phyloP scores from a whole-genome alignment of 768 basidiomycete species.

The Mycena polygramma region DNA sequence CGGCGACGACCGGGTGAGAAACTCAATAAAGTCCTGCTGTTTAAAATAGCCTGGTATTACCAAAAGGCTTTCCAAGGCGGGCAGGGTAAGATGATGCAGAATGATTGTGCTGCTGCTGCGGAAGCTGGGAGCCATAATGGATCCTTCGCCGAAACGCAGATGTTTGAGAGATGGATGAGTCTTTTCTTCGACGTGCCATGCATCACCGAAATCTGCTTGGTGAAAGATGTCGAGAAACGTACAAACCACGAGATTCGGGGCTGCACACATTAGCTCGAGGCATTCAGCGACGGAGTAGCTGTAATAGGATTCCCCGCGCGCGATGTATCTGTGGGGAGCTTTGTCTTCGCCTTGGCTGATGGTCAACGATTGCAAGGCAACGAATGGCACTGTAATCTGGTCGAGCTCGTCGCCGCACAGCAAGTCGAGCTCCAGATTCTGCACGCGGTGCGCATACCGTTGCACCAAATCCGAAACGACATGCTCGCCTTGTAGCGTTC shows the following conservation, averaged over 20 bases:
- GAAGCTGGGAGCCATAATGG: no score
- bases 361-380: not conserved
- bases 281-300: not conserved
- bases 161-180: not conserved
- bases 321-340: no score
- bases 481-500: not conserved
- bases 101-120: not conserved
- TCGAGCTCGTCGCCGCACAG: not conserved
- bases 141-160: no score
- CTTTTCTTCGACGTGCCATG: fast-evolving
- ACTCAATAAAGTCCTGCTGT: not conserved
- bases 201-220: not conserved
- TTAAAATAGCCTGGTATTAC: not conserved
- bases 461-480: not conserved
- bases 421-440: not conserved
- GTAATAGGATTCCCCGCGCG: not conserved
- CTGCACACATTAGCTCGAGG: not conserved
- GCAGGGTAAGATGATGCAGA: not conserved
- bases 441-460: not conserved
- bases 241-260: not conserved
- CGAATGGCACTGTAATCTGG: not conserved
- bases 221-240: not conserved
- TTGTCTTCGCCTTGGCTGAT: not conserved
- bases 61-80: slow-evolving; percentile 5
- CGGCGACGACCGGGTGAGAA: slow-evolving; percentile 4